Evolutionary conservation across 257 asterid species (phyloP).

Genomic region (Eustoma russellianum): DNA sequence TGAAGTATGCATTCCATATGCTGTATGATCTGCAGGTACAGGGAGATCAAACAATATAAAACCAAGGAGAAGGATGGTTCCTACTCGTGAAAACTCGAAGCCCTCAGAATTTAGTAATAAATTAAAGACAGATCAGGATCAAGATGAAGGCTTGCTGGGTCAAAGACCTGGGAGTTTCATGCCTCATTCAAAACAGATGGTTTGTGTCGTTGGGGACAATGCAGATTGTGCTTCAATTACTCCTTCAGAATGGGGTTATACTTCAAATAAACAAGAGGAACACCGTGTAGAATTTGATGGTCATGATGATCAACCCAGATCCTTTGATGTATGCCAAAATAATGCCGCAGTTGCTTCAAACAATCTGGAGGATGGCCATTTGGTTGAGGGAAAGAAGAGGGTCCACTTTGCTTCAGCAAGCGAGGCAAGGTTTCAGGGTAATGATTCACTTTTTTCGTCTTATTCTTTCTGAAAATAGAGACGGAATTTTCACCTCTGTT

Average conservation of each 20-base stretch:
- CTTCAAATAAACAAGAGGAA: slow-evolving; percentile 33
- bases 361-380: slow-evolving; percentile 18
- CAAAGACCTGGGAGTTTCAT: slow-evolving; percentile 21
- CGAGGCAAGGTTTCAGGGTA: slow-evolving; percentile 50
- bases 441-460: slow-evolving; percentile 10
- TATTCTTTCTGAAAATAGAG: slow-evolving; percentile 1
- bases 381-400: slow-evolving; percentile 57
- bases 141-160: slow-evolving; percentile 28
- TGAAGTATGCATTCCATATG: slow-evolving; percentile 8
- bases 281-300: slow-evolving; percentile 25
- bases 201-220: slow-evolving; percentile 28
- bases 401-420: slow-evolving; percentile 54
- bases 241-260: slow-evolving; percentile 53
- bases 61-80: slow-evolving; percentile 53
- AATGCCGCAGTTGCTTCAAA: slow-evolving; percentile 36
- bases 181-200: slow-evolving; percentile 25
- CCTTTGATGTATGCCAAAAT: slow-evolving; percentile 23
- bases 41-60: slow-evolving; percentile 43
- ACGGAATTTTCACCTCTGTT: slow-evolving; percentile 3
- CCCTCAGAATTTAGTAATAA: slow-evolving; percentile 29
- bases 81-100: slow-evolving; percentile 44
- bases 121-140: slow-evolving; percentile 22
- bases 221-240: slow-evolving; percentile 48
- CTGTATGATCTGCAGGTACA: slow-evolving; percentile 30
- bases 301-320: slow-evolving; percentile 36